These are phyloP conservation scores for Odonthalia washingtoniensis DNA, from an alignment of 31 red algal genomes.

Conservation along the genomic window DNA sequence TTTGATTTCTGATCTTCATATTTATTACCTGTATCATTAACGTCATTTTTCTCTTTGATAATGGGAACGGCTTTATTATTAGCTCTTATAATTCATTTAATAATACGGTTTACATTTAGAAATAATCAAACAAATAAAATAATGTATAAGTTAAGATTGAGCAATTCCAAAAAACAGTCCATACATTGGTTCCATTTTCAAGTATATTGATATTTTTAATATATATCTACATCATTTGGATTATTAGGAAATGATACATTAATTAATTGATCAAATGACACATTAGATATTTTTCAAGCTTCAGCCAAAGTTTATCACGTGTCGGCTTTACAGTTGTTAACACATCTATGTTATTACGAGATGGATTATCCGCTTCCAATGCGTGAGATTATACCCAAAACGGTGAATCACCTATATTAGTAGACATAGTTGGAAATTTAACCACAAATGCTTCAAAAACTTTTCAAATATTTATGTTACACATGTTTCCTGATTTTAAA, in stretches of 20 bases:
- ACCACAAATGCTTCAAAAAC: background rate
- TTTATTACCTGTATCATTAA: no score
- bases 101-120: no score
- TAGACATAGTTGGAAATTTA: slow-evolving; percentile 22
- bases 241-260: slow-evolving; percentile 32
- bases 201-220: no score
- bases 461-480: slow-evolving; percentile 33
- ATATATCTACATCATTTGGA: no score
- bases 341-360: slow-evolving; percentile 32
- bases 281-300: slow-evolving; percentile 46
- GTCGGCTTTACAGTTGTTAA: slow-evolving; percentile 52
- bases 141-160: no score
- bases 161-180: no score
- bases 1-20: no score
- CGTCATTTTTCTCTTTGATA: no score
- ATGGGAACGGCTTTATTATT: no score
- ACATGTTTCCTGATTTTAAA: slow-evolving; percentile 36
- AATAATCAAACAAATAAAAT: no score
- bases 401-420: slow-evolving; percentile 16
- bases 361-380: slow-evolving; percentile 29
- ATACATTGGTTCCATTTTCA: no score
- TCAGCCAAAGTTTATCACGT: slow-evolving; percentile 27
- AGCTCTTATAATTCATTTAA: no score
- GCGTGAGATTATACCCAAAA: background rate
- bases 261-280: slow-evolving; percentile 34